Base-by-base conservation (phyloP, 176 grass and related monocot genomes). In the Guadua angustifolia region DNA sequence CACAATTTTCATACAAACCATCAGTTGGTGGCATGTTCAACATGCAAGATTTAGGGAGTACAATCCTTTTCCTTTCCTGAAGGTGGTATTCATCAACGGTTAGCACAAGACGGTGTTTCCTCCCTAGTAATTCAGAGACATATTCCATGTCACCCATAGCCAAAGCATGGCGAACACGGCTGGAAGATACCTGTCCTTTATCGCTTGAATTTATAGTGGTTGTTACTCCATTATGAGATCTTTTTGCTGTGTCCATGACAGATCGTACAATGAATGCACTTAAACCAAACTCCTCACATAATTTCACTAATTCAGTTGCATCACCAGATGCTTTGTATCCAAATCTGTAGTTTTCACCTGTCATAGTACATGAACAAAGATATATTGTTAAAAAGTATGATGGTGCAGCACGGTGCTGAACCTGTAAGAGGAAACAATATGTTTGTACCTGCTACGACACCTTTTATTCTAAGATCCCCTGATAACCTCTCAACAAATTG, bases 271-370 rank as follows among this genome's bases (percentile, higher is more conserved):
- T 90, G 18, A 83, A 90, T 60, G 88, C 88, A 53, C 80, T 90
- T 69, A 87, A 75, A 69, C 80, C 84, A 38, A 87, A 90, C 82
- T 87, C 88, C 18, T 90, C 84, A 53, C 88, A 90, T 68, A 90
- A 33, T 61, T 79, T 90, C 51, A 75, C 79, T 67, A 90, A 79
- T 69, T 90, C 80, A 83, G 88, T 32, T 68, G 96, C 89, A 81
- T 99, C 93, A 83, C 96, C 93, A 29, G 96, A 93, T 77, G 96
- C 93, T 88, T 91, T 99, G 74, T 99, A 99, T n/a, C 96, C 96
- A 82, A 99, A 99, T 88, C 96, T 89, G 50, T 99, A 99, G 79
- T 99, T 99, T 75, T 95, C 91, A 70, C 96, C 96, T 99, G 81
- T 67, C 32, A 91, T 49, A 47, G 69, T 67, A 80, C 51, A 88